phyloP scores from a whole-genome alignment of 192 early-diverging fungal genomes.

The Linnemannia zychae region DNA sequence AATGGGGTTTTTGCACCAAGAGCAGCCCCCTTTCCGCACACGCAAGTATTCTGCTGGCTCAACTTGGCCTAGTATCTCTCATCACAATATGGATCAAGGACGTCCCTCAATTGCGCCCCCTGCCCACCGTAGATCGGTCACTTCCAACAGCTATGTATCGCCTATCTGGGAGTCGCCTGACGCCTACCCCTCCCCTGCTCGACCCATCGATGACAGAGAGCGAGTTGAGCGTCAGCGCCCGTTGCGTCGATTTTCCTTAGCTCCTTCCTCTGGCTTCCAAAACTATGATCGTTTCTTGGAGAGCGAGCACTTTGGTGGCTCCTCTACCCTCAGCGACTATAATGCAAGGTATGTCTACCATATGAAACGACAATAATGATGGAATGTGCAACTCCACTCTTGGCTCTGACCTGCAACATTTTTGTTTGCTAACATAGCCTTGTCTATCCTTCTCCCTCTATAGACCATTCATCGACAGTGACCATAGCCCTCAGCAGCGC shows the following conservation, averaged over 20 bases:
- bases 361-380: not conserved
- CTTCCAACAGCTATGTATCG: slow-evolving; percentile 12
- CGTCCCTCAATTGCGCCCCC: not conserved
- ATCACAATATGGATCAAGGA: not conserved
- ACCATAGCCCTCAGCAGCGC: slow-evolving; percentile 53
- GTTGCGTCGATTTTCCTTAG: slow-evolving; percentile 35
- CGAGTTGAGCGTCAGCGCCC: slow-evolving; percentile 15
- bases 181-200: not conserved
- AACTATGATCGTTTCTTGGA: slow-evolving; percentile 45
- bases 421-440: not conserved
- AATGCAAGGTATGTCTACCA: slow-evolving; percentile 12
- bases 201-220: not conserved
- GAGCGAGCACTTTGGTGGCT: slow-evolving; percentile 11
- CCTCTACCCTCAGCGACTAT: not conserved
- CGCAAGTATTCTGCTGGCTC: slow-evolving; percentile 23
- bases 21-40: slow-evolving; percentile 10
- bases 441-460: not conserved
- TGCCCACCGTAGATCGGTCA: slow-evolving; percentile 34
- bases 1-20: slow-evolving; percentile 7
- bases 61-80: slow-evolving; percentile 27
- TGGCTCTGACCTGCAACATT: slow-evolving; percentile 17
- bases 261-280: slow-evolving; percentile 47
- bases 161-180: slow-evolving; percentile 43
- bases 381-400: not conserved
- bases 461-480: slow-evolving; percentile 25